These are phyloP conservation scores for Larix kaempferi DNA, from an alignment of 75 land plant species.

Conservation along the genomic window DNA sequence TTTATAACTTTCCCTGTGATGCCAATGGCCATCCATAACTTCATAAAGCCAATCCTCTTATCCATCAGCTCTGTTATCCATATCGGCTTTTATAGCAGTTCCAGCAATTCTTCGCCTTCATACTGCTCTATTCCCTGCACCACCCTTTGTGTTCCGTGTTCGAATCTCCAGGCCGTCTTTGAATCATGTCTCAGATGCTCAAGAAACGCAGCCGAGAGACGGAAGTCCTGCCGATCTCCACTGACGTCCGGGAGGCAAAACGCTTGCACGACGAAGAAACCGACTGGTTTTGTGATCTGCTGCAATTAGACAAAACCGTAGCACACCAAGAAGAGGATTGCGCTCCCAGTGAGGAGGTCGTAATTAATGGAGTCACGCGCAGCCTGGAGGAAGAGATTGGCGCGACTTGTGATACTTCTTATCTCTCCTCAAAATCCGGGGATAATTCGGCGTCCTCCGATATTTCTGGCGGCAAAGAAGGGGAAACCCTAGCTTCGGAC, in stretches of 20 bases:
- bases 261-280: background rate
- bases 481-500: background rate
- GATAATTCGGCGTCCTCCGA: background rate
- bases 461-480: background rate
- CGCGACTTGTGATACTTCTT: too few species aligned
- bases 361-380: background rate
- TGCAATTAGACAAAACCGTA: background rate
- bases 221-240: background rate
- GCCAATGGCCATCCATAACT: too few species aligned
- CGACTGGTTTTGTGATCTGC: background rate
- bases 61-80: too few species aligned
- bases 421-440: background rate
- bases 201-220: background rate
- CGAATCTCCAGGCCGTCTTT: too few species aligned
- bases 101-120: too few species aligned
- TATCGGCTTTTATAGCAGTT: too few species aligned
- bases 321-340: background rate
- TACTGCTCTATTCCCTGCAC: too few species aligned
- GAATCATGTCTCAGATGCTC: background rate
- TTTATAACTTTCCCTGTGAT: too few species aligned
- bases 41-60: too few species aligned
- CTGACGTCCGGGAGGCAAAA: background rate
- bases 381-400: constrained; percentile 4
- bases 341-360: background rate
- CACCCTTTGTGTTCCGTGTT: too few species aligned